Evolutionary conservation across 768 basidiomycete genomes (phyloP), one percentile per base, ranked within the genome.

Genomic region (Sporobolomyces pararoseus): DNA sequence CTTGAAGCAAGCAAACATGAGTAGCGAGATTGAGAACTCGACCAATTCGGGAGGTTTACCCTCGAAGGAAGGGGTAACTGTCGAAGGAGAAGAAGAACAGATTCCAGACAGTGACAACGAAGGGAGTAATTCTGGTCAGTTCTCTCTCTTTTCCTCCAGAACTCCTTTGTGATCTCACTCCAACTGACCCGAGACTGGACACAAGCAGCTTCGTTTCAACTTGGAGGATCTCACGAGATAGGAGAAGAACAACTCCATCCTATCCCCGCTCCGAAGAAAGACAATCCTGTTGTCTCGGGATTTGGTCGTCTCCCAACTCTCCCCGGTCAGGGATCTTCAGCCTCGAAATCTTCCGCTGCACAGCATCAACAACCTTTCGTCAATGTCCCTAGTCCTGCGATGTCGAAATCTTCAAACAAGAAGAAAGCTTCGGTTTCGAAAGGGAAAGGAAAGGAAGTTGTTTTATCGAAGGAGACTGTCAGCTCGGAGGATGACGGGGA

Each of bases 61-160:
- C 23, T 6, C 46, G 46, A 47, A 23, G 7, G 46, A 21, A 14
- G 46, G 23, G 21, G 21, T 47, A 13, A 21, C 31, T 44, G 39
- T 21, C 16, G 42, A n/a, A 65, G n/a, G 25, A n/a, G 51, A 31
- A 25, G 25, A 25, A 0, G 62, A 67, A 25, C 35, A 60, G 0
- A 50, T 72, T 13, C 66, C 49, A 0, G 71, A 72, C 37, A 72
- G 71, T 58, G 71, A 72, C 47, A 63, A 66, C 35, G 66, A 65
- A 44, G 66, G 52, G 21, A 52, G 50, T 31, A 42, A 42, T 31
- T 23, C 58, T 7, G 62, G 62, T 60, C 1, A 3, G 32, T 21
- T 14, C 19, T 21, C 16, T 51, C 29, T 17, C 50, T 14, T 39
- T 39, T 34, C 9, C 19, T 31, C 0, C 29, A 13, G 27, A 2